Evolutionary conservation across 352 stramenopile species (phyloP).

Genomic region (Pythium folliculosum): DNA sequence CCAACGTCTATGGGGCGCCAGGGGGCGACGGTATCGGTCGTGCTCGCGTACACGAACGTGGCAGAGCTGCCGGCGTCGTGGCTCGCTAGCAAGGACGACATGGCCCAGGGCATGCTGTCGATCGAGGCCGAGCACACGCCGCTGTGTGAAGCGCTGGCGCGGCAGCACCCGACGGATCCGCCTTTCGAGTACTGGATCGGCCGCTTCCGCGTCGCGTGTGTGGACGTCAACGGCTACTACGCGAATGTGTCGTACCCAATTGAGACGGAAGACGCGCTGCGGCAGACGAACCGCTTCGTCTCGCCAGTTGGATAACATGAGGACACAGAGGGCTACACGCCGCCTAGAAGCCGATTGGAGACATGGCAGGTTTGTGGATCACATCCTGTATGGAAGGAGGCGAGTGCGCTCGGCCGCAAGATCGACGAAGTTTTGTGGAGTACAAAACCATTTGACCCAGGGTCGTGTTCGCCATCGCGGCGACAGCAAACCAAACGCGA

Average conservation of each 20-base stretch:
- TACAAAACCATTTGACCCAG: no score
- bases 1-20: background rate
- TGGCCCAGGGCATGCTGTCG: background rate
- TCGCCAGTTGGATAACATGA: no score
- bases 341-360: no score
- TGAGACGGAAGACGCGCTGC: background rate
- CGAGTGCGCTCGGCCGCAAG: no score
- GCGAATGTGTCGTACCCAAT: background rate
- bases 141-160: background rate
- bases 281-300: slow-evolving; percentile 5
- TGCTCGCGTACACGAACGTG: background rate
- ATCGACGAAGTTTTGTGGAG: no score
- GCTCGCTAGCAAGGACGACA: slow-evolving; percentile 9
- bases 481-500: no score
- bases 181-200: background rate
- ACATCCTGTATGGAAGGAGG: no score
- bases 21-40: background rate
- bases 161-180: background rate
- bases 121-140: slow-evolving; percentile 5
- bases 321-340: no score
- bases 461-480: no score
- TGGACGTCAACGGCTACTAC: background rate
- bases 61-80: background rate
- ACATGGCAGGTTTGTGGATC: no score
- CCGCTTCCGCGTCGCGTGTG: background rate